Base-by-base conservation (phyloP, 495 filamentous ascomycete genomes). In the Penicillium malachiteum region DNA sequence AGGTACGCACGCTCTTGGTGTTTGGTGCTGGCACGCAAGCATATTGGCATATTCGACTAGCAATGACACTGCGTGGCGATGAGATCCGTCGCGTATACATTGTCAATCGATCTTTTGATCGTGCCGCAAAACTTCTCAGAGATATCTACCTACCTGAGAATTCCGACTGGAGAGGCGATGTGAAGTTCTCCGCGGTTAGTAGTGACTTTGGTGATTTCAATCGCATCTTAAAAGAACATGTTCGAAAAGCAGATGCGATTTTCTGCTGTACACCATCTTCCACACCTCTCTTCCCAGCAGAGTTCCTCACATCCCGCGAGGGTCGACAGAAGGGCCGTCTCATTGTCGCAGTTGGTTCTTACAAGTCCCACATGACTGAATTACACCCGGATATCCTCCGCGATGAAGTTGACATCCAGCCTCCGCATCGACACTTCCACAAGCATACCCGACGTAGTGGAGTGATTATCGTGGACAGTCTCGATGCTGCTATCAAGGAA, bases 11-110 rank as follows among this genome's bases (percentile, higher is more conserved):
- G 10, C 57, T 96, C 3, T 81, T 86, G 30, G 87, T 96, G 48
- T 97, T 98, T 66, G 94, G 93, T n/a, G 84, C 87, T 11, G 93
- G 93, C 18, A 83, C 86, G 57, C 92, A 96, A 71, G 94, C 94
- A 10, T 91, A 90, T 70, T 98, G 93, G 93, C 92, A 96, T 69
- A 84, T 92, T 48, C 88, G 91, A 0, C 80, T 96, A 11, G 84
- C 90, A 0, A 75, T 98, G 18, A 78, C 90, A 16, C 77, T 96
- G 12, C 84, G 87, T 13, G 86, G 87, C 0, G 57, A 70, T 12
- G 89, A 89, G 6, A 87, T 96, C 60, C 82, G 86, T 55, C 81
- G 87, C 45, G 80, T 96, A 13, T 84, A 87, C 73, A 87, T 96
- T 59, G 81, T 96, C 58, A 92, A 90, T 65, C 83, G 83, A 43